These are phyloP conservation scores for Nymphaea thermarum DNA, from an alignment of 164 flowering plant species.

Conservation along the genomic window DNA sequence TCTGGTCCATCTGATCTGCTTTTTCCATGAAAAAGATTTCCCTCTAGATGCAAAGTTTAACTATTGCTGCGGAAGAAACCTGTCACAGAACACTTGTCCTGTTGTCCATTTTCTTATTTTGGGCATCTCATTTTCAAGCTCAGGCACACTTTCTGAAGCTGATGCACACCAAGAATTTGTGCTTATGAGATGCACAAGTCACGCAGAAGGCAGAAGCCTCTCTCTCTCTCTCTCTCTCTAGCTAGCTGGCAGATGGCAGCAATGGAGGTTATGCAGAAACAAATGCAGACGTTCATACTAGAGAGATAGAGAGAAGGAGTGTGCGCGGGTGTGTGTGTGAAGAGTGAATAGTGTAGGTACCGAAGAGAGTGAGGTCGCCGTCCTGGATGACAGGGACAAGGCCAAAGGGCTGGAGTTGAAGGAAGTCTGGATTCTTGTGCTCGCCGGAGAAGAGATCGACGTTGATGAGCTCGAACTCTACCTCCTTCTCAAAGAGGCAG, in stretches of 20 bases:
- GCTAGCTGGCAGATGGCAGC: background rate
- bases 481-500: conserved; percentile 35
- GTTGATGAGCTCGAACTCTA: conserved; percentile 33
- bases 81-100: no score
- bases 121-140: no score
- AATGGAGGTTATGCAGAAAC: background rate
- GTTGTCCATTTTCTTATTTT: no score
- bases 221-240: background rate
- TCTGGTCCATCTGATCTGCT: no score
- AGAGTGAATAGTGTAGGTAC: conserved; percentile 3
- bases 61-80: no score
- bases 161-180: background rate
- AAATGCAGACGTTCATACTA: background rate
- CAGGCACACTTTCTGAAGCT: no score
- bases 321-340: background rate
- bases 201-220: background rate
- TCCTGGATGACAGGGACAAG: conserved; percentile 18
- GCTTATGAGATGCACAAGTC: background rate
- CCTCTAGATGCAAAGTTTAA: no score
- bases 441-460: conserved; percentile 41
- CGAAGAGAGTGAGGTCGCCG: conserved; percentile 12
- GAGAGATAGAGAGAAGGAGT: no score
- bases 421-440: conserved; percentile 33
- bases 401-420: conserved; percentile 22
- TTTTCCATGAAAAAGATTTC: no score